Percentiles rank a stretch among this genome's conserved stretches.
Evolutionary conservation across 1,284 basidiomycete species (phyloP).

Genomic region (Leccinum pachyderme): DNA sequence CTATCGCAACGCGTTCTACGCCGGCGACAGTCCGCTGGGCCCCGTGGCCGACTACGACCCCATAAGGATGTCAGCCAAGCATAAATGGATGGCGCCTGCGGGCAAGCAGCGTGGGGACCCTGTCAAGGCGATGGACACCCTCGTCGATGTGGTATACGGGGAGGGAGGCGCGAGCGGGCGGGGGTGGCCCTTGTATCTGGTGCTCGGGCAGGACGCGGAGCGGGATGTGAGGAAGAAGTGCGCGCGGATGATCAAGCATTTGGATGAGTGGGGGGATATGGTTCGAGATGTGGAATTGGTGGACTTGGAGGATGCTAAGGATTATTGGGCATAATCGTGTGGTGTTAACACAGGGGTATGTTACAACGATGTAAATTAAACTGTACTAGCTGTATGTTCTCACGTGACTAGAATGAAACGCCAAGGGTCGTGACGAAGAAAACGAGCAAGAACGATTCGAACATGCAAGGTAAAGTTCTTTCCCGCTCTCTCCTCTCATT

Average conservation of each 20-base stretch:
- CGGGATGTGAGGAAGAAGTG: slow-evolving; percentile 1
- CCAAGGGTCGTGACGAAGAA: slow-evolving; percentile 1
- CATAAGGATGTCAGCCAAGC: slow-evolving; percentile 32
- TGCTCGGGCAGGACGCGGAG: background rate
- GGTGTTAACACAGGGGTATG: no score
- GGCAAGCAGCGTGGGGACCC: slow-evolving; percentile 50
- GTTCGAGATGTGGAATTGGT: background rate
- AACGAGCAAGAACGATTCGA: slow-evolving; percentile 10
- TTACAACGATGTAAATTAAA: no score
- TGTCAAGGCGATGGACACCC: slow-evolving; percentile 47
- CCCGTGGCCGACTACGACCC: slow-evolving; percentile 44
- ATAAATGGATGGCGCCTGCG: slow-evolving; percentile 31
- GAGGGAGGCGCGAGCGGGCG: background rate
- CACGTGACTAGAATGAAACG: slow-evolving; percentile 13
- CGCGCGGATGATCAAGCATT: background rate
- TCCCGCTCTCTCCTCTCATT: slow-evolving; percentile 2
- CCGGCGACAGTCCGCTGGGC: slow-evolving; percentile 17
- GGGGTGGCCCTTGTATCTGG: background rate
- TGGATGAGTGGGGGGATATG: background rate
- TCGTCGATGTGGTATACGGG: slow-evolving; percentile 39
- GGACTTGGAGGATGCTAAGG: no score
- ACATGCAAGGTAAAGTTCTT: slow-evolving; percentile 25
- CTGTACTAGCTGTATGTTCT: no score
- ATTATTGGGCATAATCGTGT: no score
- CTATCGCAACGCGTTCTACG: slow-evolving; percentile 13